These are phyloP conservation scores for Emericellopsis cladophorae DNA, from an alignment of 2,329 filamentous ascomycete species.

Conservation along the genomic window DNA sequence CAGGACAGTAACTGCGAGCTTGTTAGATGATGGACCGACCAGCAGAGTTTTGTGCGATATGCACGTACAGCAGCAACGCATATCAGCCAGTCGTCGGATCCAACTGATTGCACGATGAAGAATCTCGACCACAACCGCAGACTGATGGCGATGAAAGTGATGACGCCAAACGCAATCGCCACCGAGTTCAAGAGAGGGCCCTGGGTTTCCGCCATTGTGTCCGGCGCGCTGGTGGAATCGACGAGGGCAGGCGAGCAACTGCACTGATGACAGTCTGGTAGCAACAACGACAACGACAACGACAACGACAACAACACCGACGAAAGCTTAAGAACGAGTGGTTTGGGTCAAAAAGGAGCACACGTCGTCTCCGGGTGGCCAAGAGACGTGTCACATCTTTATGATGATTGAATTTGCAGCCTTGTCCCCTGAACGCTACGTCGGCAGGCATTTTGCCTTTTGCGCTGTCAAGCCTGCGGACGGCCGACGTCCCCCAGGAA, in stretches of 20 bases:
- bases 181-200: slow-evolving; percentile 19
- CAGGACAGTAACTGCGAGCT: slow-evolving; percentile 10
- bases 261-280: no score
- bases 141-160: slow-evolving; percentile 21
- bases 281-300: not conserved
- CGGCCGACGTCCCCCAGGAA: no score
- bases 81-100: slow-evolving; percentile 15
- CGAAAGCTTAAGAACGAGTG: not conserved
- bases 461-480: no score
- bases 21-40: slow-evolving; percentile 4
- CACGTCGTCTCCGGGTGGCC: no score
- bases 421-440: no score
- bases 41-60: not conserved
- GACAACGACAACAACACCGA: not conserved
- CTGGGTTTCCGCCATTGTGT: slow-evolving; percentile 13
- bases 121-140: slow-evolving; percentile 24
- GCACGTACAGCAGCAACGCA: slow-evolving; percentile 4
- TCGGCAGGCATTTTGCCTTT: no score
- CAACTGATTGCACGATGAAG: slow-evolving; percentile 17
- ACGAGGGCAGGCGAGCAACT: no score
- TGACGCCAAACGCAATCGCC: slow-evolving; percentile 20
- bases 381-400: no score
- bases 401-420: no score
- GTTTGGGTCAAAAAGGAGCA: no score
- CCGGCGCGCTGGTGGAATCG: slow-evolving; percentile 13